phyloP scores from a whole-genome alignment of 2,329 filamentous ascomycete genomes.

The Stagonosporopsis rhizophila region DNA sequence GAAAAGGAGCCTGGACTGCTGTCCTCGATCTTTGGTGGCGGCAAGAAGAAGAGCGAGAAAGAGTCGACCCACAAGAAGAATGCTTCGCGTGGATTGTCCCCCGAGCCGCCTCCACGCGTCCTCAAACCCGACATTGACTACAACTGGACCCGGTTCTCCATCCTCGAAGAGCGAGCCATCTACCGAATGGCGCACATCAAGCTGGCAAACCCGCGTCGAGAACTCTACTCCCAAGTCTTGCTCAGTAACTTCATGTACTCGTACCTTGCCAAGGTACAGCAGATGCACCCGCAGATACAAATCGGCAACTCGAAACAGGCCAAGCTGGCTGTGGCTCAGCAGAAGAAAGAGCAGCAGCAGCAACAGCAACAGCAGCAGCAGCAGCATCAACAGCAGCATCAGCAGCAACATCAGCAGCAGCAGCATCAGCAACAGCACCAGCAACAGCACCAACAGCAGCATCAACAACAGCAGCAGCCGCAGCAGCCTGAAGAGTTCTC shows the following conservation, averaged over 20 bases:
- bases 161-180: constrained; percentile 94
- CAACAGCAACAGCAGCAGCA: constrained; percentile 60
- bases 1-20: constrained; percentile 90
- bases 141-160: constrained; percentile 93
- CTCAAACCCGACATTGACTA: constrained; percentile 91
- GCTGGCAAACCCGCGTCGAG: constrained; percentile 92
- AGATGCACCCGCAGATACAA: constrained; percentile 96
- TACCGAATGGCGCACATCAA: constrained; percentile 99
- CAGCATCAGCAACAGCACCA: constrained; percentile 19
- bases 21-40: constrained; percentile 87
- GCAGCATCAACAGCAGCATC: constrained; percentile 21
- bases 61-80: constrained; percentile 77
- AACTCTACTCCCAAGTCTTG: constrained; percentile 91
- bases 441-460: constrained; percentile 25
- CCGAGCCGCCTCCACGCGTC: constrained; percentile 73
- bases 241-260: constrained; percentile 99
- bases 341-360: constrained; percentile 49
- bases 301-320: constrained; percentile 81
- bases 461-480: constrained; percentile 12
- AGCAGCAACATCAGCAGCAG: constrained; percentile 15
- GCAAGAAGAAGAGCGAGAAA: constrained; percentile 84
- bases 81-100: constrained; percentile 75
- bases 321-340: constrained; percentile 63
- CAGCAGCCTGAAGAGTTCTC: constrained; percentile 42
- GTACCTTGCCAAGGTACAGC: constrained; percentile 96